Evolutionary conservation across 2,329 filamentous ascomycete species (phyloP).

Genomic region (Fusarium setosum): DNA sequence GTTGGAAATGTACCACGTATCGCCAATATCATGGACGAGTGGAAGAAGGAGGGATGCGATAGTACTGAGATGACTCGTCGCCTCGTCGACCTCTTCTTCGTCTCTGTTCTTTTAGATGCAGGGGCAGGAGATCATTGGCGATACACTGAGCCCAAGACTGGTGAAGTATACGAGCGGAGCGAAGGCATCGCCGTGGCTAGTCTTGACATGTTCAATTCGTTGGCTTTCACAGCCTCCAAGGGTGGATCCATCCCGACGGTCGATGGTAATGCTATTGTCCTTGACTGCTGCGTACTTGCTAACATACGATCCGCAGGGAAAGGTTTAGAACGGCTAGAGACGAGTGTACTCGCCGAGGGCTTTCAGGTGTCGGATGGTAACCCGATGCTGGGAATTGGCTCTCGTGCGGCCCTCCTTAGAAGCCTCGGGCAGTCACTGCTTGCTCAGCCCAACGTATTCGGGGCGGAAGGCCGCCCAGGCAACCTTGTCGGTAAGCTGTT

Average conservation of each 20-base stretch:
- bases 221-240: conserved; percentile 47
- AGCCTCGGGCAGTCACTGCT: conserved; percentile 56
- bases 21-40: conserved; percentile 55
- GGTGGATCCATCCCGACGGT: conserved; percentile 42
- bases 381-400: conserved; percentile 57
- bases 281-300: neutral
- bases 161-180: conserved; percentile 52
- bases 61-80: conserved; percentile 61
- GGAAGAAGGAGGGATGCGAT: conserved; percentile 54
- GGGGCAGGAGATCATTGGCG: conserved; percentile 63
- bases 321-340: conserved; percentile 49
- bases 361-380: conserved; percentile 59
- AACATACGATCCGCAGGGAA: conserved; percentile 31
- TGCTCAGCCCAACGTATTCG: conserved; percentile 53
- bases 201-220: conserved; percentile 60
- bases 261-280: conserved; percentile 45
- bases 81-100: conserved; percentile 70
- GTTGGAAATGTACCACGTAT: conserved; percentile 65
- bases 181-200: conserved; percentile 64
- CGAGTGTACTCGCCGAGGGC: conserved; percentile 46
- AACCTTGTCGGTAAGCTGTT: conserved; percentile 57
- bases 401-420: conserved; percentile 55
- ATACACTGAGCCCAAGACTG: conserved; percentile 54
- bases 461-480: conserved; percentile 56
- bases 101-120: conserved; percentile 68